Evolutionary conservation across 108 stramenopile genomes (phyloP).

Genomic region (Nitzschia sp.): DNA sequence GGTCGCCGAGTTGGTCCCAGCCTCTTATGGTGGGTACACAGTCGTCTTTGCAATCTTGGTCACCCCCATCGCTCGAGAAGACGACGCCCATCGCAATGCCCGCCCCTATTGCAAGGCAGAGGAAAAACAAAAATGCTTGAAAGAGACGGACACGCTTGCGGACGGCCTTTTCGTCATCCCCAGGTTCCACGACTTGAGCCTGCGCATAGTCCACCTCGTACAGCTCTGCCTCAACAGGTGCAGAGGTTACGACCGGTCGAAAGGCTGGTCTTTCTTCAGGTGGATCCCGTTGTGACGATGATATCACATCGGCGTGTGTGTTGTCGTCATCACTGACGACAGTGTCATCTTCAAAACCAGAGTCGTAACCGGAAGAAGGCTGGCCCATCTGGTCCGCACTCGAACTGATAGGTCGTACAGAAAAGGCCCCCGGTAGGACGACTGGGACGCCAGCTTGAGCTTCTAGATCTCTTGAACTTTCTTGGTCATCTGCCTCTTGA

Average conservation of each 20-base stretch:
- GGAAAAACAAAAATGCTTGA: neutral
- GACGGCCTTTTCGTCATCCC: neutral
- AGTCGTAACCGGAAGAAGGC: conserved; percentile 30
- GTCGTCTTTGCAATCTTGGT: neutral
- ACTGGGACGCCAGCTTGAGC: conserved; percentile 30
- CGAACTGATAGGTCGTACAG: conserved; percentile 19
- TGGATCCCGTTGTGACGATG: neutral
- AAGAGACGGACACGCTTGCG: conserved; percentile 10
- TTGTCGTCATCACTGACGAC: neutral
- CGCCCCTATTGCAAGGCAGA: conserved; percentile 2
- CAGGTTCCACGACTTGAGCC: conserved; percentile 12
- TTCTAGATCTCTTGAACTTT: conserved; percentile 24
- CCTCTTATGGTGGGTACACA: conserved; percentile 13
- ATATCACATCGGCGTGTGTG: neutral
- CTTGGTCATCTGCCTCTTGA: neutral
- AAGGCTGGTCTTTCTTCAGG: neutral
- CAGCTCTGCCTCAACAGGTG: conserved; percentile 27
- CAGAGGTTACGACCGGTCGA: conserved; percentile 8
- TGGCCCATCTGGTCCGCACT: neutral
- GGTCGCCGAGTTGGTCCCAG: conserved; percentile 27
- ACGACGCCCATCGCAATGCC: conserved; percentile 17
- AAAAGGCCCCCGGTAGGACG: conserved; percentile 38
- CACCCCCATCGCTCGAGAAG: neutral
- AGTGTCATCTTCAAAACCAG: conserved; percentile 33
- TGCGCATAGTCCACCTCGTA: conserved; percentile 26